These are phyloP conservation scores for Climacium dendroides DNA, from an alignment of 225 moss, liverwort and hornwort genomes.

Conservation along the genomic window DNA sequence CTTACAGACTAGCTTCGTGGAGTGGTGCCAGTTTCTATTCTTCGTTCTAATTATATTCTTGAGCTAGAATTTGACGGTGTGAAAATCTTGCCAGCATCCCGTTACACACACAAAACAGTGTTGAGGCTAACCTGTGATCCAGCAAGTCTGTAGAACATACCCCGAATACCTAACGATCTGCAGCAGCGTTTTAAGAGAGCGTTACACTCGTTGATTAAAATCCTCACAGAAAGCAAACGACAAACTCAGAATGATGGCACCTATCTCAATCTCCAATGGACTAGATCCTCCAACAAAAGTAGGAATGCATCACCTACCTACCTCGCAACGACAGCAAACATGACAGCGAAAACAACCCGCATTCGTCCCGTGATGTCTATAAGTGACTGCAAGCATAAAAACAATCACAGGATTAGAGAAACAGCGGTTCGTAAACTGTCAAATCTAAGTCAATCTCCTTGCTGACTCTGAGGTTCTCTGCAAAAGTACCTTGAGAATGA, in stretches of 20 bases:
- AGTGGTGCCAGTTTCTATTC: neutral
- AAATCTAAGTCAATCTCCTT: neutral
- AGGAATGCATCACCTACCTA: constrained; percentile 10
- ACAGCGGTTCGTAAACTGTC: neutral
- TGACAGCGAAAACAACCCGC: constrained; percentile 67
- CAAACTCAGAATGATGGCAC: neutral
- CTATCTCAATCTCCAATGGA: neutral
- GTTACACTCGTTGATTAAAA: neutral
- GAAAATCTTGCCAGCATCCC: neutral
- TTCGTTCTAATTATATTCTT: neutral
- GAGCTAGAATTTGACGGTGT: neutral
- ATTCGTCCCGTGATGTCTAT: constrained; percentile 81
- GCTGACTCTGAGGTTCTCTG: neutral
- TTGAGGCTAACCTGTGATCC: constrained; percentile 63
- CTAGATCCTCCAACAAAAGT: neutral
- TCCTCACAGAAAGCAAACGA: neutral
- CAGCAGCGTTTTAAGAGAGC: neutral
- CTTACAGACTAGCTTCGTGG: neutral
- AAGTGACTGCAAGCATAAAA: constrained; percentile 53
- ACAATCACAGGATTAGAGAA: neutral
- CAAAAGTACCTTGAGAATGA: neutral
- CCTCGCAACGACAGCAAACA: constrained; percentile 85
- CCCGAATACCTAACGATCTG: constrained; percentile 82
- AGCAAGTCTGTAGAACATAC: constrained; percentile 92
- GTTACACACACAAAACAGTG: neutral